These are phyloP conservation scores for Vaccinium macrocarpon DNA, from an alignment of 148 eudicot genomes.

Conservation along the genomic window DNA sequence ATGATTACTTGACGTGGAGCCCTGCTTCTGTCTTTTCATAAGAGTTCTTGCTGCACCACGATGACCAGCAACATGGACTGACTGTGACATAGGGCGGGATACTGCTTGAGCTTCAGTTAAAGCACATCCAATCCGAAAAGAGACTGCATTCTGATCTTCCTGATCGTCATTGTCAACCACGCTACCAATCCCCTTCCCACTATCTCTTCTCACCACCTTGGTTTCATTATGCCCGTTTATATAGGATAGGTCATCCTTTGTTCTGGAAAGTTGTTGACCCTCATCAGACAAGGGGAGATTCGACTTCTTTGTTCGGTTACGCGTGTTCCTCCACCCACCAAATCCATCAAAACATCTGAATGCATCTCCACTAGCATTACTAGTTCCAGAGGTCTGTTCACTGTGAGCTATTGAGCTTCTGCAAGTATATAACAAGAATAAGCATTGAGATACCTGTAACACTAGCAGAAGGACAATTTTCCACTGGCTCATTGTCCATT, in stretches of 20 bases:
- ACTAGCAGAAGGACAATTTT: not conserved
- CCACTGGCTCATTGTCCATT: not conserved
- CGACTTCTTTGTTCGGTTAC: slow-evolving; percentile 23
- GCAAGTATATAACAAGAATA: slow-evolving; percentile 13
- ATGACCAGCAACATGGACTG: slow-evolving; percentile 18
- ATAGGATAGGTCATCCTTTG: slow-evolving; percentile 11
- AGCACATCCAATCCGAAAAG: slow-evolving; percentile 13
- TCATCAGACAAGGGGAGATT: slow-evolving; percentile 20
- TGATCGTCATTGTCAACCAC: slow-evolving; percentile 12
- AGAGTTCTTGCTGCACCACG: slow-evolving; percentile 22
- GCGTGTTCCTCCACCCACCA: slow-evolving; percentile 51
- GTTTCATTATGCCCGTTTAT: slow-evolving; percentile 19
- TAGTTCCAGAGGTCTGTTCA: slow-evolving; percentile 21
- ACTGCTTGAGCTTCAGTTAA: slow-evolving; percentile 16
- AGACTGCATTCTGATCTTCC: slow-evolving; percentile 13
- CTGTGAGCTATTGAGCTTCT: slow-evolving; percentile 22
- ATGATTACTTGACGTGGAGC: slow-evolving; percentile 29
- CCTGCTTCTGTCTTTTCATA: slow-evolving; percentile 49
- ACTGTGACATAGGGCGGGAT: slow-evolving; percentile 13
- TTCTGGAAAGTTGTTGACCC: slow-evolving; percentile 12
- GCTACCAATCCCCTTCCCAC: slow-evolving; percentile 17
- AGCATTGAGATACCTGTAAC: no score
- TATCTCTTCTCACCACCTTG: slow-evolving; percentile 15
- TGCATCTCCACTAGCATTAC: slow-evolving; percentile 23
- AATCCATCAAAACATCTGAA: slow-evolving; percentile 24